Percentiles rank a stretch among this genome's conserved stretches.
Evolutionary conservation across 768 basidiomycete species (phyloP).

Genomic region (Hypholoma sublateritium): DNA sequence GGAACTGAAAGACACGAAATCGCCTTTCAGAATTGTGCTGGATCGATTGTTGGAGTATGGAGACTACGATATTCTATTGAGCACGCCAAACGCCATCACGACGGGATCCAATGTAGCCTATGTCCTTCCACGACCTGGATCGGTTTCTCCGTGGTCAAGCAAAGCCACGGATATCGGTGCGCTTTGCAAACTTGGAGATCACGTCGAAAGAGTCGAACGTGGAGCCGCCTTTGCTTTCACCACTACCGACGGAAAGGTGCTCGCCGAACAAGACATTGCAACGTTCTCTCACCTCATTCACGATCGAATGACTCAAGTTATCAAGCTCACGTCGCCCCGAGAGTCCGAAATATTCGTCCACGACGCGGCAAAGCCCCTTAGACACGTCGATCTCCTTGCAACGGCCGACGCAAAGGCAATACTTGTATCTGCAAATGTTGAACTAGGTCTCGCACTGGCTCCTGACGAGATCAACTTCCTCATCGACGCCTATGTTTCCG

Average conservation of each 20-base stretch:
- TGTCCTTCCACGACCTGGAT: constrained; percentile 82
- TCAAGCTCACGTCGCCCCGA: constrained; percentile 58
- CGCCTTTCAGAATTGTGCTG: constrained; percentile 52
- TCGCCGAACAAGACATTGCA: constrained; percentile 50
- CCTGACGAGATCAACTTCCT: constrained; percentile 91
- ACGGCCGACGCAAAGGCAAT: constrained; percentile 52
- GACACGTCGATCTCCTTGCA: constrained; percentile 61
- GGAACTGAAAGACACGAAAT: constrained; percentile 44
- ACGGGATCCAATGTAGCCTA: constrained; percentile 52
- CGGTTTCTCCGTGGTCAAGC: constrained; percentile 98
- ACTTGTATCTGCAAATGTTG: constrained; percentile 75
- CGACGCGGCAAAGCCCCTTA: constrained; percentile 63
- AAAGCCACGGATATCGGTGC: constrained; percentile 95
- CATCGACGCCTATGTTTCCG: constrained; percentile 83
- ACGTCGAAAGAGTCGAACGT: constrained; percentile 84
- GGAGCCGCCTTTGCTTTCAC: constrained; percentile 72
- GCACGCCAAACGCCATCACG: constrained; percentile 38
- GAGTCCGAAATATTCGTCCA: constrained; percentile 60
- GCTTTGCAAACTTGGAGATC: constrained; percentile 76
- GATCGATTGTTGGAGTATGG: constrained; percentile 83
- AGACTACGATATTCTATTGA: constrained; percentile 58
- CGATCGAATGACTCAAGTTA: constrained; percentile 96
- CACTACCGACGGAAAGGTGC: constrained; percentile 33
- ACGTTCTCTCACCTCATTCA: constrained; percentile 72
- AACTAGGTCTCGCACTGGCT: constrained; percentile 88